Conservation (phyloP, 2,329 filamentous ascomycete genomes). For the Falciphora oryzae region DNA sequence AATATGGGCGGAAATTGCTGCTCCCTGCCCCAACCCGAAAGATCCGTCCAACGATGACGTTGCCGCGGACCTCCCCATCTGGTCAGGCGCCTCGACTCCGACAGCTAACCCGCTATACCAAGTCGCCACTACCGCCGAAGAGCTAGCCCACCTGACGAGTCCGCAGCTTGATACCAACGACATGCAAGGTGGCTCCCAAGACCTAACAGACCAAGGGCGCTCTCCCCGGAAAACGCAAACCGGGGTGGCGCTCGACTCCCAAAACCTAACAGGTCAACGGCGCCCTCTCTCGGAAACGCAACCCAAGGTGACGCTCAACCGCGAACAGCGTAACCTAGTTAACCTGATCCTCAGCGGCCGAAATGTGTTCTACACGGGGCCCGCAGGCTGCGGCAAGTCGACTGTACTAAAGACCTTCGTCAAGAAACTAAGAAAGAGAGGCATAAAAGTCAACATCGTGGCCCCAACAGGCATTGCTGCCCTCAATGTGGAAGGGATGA, state of each 20-base stretch:
- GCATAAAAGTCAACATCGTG: constrained; percentile 40
- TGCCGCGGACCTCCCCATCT: neutral
- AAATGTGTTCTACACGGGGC: constrained; percentile 61
- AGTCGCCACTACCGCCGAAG: too few species aligned
- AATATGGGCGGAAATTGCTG: too few species aligned
- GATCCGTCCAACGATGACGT: too few species aligned
- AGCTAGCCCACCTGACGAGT: too few species aligned
- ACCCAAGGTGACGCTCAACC: constrained; percentile 27
- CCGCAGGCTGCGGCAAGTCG: constrained; percentile 55
- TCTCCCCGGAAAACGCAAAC: too few species aligned
- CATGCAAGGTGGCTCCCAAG: too few species aligned
- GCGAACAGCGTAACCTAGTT: constrained; percentile 43
- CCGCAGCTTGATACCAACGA: too few species aligned
- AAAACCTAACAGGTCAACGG: too few species aligned
- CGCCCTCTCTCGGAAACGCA: too few species aligned
- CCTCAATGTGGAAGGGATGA: constrained; percentile 48
- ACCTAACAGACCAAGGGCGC: too few species aligned
- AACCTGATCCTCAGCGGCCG: constrained; percentile 42
- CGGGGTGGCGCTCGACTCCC: constrained; percentile 26
- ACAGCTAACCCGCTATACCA: too few species aligned
- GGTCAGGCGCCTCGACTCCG: neutral
- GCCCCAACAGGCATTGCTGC: constrained; percentile 57
- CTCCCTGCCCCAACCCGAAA: too few species aligned
- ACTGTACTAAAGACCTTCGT: constrained; percentile 47
- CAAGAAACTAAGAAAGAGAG: constrained; percentile 26